Base-by-base conservation (phyloP, 2,329 filamentous ascomycete genomes). In the Fusarium phyllophilum region DNA sequence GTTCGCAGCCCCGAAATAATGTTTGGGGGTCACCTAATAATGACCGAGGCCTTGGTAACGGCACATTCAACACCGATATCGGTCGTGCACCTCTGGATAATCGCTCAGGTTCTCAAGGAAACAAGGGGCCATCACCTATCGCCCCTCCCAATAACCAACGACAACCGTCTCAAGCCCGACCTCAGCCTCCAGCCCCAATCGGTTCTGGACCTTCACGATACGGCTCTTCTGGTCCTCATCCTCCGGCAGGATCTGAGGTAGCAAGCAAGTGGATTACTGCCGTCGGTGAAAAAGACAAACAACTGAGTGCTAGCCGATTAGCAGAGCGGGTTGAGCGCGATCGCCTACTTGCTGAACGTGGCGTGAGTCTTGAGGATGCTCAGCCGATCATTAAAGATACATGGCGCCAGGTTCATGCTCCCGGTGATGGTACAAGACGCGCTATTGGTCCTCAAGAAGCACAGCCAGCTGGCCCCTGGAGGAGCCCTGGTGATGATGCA, bases 11-110 rank as follows among this genome's bases (percentile, higher is more conserved):
- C 18, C 85, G 88, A 54, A 94, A 92, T 78, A 94, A 92, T 78
- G 91, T 95, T 24, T 95, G 93, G 93, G 93, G 91, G 24, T 90
- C 92, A 48, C 91, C 91, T n/a, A 89, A 90, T 62, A 91, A 89
- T 75, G 91, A 93, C 74, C 88, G 91, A 61, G 91, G 89, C 17
- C 89, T 95, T 26, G 93, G 93, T 8, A 95, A 95, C 79, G 93
- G 93, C 48, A 94, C 92, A 1, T 95, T 95, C 77, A 90, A 89
- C 64, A 86, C 89, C 18, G 89, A 90, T 74, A 85, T 92, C 58
- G 87, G 86, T 34, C 84, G 85, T 49, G 80, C 86, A 6, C 66
- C 74, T 42, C 34, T 72, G 24, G 82, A 87, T 18, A 83, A 84
- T 59, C 58, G 70, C 29, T 80, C 85, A 17, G 66, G 74, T 15